Percentiles rank a stretch among this genome's conserved stretches.
phyloP scores from a whole-genome alignment of 345 rosid genomes.

The Ailanthus altissimus region DNA sequence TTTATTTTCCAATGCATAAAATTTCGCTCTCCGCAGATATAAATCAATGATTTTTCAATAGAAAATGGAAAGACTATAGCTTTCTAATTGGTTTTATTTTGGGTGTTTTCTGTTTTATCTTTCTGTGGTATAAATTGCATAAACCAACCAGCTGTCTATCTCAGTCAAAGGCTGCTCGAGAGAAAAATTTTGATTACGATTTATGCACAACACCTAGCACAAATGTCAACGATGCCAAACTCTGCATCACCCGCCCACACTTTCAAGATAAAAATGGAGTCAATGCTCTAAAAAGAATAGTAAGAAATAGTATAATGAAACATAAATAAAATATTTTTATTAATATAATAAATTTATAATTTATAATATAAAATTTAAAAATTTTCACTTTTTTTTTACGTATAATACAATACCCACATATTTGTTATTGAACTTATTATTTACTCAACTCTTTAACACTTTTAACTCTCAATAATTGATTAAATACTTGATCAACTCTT shows the following conservation, averaged over 20 bases:
- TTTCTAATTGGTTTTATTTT: neutral
- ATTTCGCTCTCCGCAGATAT: neutral
- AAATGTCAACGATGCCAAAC: neutral
- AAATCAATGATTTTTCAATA: neutral
- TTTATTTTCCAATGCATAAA: neutral
- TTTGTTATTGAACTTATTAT: too few relatives aligned
- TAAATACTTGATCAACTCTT: too few relatives aligned
- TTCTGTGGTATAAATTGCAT: neutral
- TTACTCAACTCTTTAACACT: too few relatives aligned
- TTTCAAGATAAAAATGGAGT: neutral
- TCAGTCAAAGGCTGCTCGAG: too few relatives aligned
- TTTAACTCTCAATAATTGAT: too few relatives aligned
- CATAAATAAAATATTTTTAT: too few relatives aligned
- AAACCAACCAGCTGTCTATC: neutral
- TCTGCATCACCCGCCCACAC: neutral
- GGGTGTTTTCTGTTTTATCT: neutral
- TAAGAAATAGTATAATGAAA: too few relatives aligned
- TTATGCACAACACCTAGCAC: neutral
- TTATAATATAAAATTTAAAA: too few relatives aligned
- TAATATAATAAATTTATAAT: too few relatives aligned
- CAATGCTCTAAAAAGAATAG: too few relatives aligned
- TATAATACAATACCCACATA: too few relatives aligned
- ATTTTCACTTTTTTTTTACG: too few relatives aligned
- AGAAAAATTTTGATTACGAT: neutral
- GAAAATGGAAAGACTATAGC: neutral